phyloP scores from a whole-genome alignment of 2,329 filamentous ascomycete species.

The Chaetomiaceae sp. region DNA sequence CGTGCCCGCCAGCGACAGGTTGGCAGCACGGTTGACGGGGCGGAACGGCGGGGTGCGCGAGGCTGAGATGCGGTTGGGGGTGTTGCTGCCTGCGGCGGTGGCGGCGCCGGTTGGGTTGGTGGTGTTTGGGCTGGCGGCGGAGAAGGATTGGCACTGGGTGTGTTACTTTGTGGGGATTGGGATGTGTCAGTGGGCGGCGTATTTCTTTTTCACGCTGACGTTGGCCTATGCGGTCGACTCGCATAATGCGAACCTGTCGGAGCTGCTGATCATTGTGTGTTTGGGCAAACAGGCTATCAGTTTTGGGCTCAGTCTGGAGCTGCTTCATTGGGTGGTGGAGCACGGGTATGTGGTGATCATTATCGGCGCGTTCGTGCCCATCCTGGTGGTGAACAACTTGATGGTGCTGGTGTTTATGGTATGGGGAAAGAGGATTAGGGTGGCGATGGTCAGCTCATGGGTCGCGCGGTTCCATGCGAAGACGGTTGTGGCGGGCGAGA shows the following conservation, averaged over 20 bases:
- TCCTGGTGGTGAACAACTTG: conserved; percentile 46
- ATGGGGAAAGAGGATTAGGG: conserved; percentile 44
- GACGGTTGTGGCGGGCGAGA: conserved; percentile 10
- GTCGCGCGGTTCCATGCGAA: conserved; percentile 38
- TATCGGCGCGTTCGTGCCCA: conserved; percentile 41
- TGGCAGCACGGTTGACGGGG: conserved; percentile 38
- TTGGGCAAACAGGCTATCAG: conserved; percentile 51
- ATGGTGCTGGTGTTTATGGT: conserved; percentile 44
- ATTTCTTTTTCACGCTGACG: conserved; percentile 53
- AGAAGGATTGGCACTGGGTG: conserved; percentile 38
- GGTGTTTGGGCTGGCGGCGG: conserved; percentile 36
- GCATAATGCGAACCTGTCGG: conserved; percentile 52
- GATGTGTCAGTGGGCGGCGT: conserved; percentile 43
- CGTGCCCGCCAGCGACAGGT: conserved; percentile 36
- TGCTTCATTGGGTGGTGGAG: conserved; percentile 44
- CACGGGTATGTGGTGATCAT: conserved; percentile 48
- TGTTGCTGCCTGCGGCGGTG: conserved; percentile 33
- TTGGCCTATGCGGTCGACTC: conserved; percentile 56
- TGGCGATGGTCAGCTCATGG: conserved; percentile 40
- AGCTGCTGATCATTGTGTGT: conserved; percentile 57
- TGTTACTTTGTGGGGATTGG: conserved; percentile 44
- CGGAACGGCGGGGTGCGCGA: conserved; percentile 42
- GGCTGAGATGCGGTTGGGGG: conserved; percentile 41
- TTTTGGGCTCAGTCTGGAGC: conserved; percentile 45
- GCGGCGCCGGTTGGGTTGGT: conserved; percentile 37